These are phyloP conservation scores for Quercus tomentella DNA, from an alignment of 331 rosid species.

Conservation along the genomic window DNA sequence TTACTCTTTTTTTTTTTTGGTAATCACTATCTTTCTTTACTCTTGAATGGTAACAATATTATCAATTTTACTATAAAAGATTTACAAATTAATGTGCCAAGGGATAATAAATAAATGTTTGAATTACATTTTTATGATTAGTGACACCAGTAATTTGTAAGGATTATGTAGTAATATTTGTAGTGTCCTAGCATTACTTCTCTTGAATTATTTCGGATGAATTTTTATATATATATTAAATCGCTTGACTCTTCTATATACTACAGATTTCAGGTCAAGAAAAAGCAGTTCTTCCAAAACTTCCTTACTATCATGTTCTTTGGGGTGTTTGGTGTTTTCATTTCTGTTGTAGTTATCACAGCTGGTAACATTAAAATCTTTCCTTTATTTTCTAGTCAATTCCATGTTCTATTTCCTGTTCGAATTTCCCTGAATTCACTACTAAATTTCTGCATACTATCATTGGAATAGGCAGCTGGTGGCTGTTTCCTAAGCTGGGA, in stretches of 20 bases:
- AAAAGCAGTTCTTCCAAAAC: constrained; percentile 85
- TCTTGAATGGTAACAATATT: no score
- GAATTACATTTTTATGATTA: no score
- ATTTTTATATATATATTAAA: background rate
- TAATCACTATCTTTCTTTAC: background rate
- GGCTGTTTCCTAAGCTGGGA: constrained; percentile 69
- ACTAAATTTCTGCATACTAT: constrained; percentile 25
- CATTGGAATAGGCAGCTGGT: constrained; percentile 66
- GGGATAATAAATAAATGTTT: no score
- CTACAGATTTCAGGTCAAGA: constrained; percentile 92
- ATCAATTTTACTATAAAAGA: no score
- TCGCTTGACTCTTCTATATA: background rate
- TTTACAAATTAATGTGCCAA: no score
- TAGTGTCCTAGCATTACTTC: no score
- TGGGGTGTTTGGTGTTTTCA: constrained; percentile 83
- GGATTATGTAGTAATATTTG: no score
- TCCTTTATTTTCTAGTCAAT: background rate
- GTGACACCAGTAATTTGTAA: no score
- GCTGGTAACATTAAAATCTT: constrained; percentile 39
- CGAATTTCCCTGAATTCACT: background rate
- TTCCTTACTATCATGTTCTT: constrained; percentile 81
- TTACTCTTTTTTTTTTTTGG: no score
- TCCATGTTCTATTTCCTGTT: background rate
- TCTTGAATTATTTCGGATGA: background rate
- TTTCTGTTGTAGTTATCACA: constrained; percentile 56